Conservation (phyloP, 2,329 filamentous ascomycete species). For the Ceratocystis colombiana region DNA sequence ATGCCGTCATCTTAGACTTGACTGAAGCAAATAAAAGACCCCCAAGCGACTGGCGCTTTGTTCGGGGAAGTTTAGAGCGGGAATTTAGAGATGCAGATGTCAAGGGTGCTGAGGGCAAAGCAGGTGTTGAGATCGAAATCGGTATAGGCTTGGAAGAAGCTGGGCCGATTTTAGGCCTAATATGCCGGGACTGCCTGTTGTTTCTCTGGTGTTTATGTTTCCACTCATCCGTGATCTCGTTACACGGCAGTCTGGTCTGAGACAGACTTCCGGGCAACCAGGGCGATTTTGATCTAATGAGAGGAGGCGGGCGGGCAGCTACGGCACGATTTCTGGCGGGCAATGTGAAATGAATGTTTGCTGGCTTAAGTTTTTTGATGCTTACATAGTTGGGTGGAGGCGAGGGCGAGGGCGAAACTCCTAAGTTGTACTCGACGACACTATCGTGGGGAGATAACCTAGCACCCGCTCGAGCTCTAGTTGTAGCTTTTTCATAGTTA, state of each 20-base stretch:
- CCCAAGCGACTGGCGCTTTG: constrained; percentile 20
- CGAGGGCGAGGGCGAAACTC: constrained; percentile 11
- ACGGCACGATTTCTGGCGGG: neutral
- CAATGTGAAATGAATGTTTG: neutral
- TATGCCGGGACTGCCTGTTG: neutral
- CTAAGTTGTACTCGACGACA: constrained; percentile 23
- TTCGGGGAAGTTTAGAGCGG: constrained; percentile 10
- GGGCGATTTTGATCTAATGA: neutral
- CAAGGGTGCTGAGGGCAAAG: neutral
- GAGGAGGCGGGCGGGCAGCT: too few species aligned
- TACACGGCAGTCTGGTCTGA: constrained; percentile 13
- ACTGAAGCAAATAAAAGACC: constrained; percentile 20
- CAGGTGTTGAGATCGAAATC: constrained; percentile 1
- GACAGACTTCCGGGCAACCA: neutral
- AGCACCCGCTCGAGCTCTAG: constrained; percentile 10
- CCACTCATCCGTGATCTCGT: constrained; percentile 18
- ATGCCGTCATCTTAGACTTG: constrained; percentile 22
- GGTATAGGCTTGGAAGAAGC: constrained; percentile 3
- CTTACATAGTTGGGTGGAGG: constrained; percentile 17
- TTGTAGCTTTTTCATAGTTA: neutral
- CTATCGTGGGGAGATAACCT: constrained; percentile 25
- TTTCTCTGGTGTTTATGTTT: constrained; percentile 11
- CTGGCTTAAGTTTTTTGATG: constrained; percentile 13
- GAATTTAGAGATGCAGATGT: neutral
- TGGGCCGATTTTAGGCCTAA: neutral